Conservation (phyloP, 257 asterid species). For the Fraxinus quadrangulata region DNA sequence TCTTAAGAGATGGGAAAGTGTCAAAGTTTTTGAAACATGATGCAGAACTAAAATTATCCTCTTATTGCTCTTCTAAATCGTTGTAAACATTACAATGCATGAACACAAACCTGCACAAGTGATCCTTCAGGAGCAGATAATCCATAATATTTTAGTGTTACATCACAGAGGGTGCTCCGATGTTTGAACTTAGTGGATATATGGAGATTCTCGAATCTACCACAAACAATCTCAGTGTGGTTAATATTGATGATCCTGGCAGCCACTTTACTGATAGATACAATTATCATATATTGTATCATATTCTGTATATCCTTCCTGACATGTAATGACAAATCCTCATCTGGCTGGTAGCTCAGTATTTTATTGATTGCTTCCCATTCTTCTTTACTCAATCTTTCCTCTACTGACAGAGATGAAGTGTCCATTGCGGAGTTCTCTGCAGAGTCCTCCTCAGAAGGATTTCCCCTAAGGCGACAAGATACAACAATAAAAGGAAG, state of each 20-base stretch:
- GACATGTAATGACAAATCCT: constrained; percentile 60
- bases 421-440: constrained; percentile 56
- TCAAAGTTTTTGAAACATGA: not conserved
- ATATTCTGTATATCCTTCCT: constrained; percentile 78
- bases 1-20: not conserved
- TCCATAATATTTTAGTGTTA: constrained; percentile 84
- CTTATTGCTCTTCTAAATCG: no score
- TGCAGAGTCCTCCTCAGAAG: constrained; percentile 59
- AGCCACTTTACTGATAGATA: constrained; percentile 86
- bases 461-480: constrained; percentile 60
- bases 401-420: constrained; percentile 69
- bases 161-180: constrained; percentile 80
- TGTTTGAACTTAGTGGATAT: constrained; percentile 80
- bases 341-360: constrained; percentile 90
- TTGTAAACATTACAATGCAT: constrained; percentile 1
- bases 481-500: constrained; percentile 21
- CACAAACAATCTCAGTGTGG: constrained; percentile 82
- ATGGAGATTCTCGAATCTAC: constrained; percentile 90
- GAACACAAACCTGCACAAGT: constrained; percentile 83
- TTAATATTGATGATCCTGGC: constrained; percentile 76
- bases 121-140: constrained; percentile 97
- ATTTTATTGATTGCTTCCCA: constrained; percentile 96
- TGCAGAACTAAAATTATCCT: not conserved
- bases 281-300: constrained; percentile 73
- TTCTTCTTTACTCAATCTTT: constrained; percentile 86